Evolutionary conservation across 148 eudicot genomes (phyloP).

Genomic region (Vaccinium vitisidaea): DNA sequence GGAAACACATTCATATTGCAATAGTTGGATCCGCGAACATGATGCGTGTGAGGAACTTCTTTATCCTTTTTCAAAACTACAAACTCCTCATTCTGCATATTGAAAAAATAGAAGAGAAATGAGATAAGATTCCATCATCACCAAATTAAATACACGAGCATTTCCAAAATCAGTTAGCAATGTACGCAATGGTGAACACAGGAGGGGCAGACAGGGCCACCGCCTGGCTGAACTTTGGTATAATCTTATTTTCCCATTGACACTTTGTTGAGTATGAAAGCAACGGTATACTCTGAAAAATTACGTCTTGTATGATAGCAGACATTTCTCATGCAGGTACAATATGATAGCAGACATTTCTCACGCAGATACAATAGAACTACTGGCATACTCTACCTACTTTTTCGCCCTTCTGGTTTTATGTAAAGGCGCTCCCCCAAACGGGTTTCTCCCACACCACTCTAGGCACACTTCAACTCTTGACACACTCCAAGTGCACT

Average conservation of each 20-base stretch:
- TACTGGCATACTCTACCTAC: no score
- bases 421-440: no score
- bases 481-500: no score
- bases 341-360: no score
- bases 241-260: background rate
- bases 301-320: no score
- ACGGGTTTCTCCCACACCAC: no score
- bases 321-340: no score
- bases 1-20: conserved; percentile 85
- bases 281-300: no score
- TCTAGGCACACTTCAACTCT: no score
- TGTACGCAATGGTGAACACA: background rate
- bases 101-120: background rate
- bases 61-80: conserved; percentile 59
- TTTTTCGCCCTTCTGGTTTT: no score
- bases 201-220: background rate
- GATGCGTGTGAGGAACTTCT: conserved; percentile 77
- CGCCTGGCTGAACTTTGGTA: background rate
- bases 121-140: background rate
- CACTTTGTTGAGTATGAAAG: no score
- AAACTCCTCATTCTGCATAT: conserved; percentile 74
- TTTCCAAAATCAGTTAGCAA: background rate
- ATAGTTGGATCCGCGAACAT: conserved; percentile 85
- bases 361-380: no score
- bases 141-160: background rate